Conservation (phyloP, 331 rosid genomes). For the Stylosanthes scabra region DNA sequence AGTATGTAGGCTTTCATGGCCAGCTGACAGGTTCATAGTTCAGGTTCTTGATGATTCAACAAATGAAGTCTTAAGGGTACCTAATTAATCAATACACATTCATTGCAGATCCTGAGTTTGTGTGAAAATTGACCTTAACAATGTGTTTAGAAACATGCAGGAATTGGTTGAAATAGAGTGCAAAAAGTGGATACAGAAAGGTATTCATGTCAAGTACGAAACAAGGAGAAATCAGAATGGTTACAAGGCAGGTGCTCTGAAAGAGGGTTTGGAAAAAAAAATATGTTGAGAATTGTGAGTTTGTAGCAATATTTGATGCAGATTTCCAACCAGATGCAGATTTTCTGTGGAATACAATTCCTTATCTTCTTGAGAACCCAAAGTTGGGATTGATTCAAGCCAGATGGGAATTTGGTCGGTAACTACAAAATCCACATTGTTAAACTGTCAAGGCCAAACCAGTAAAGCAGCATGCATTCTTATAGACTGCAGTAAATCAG, state of each 20-base stretch:
- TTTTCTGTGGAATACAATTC: slow-evolving; percentile 60
- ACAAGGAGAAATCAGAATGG: slow-evolving; percentile 60
- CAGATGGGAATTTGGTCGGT: slow-evolving; percentile 64
- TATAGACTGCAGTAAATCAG: slow-evolving; percentile 27
- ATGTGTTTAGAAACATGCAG: slow-evolving; percentile 43
- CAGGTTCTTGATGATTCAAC: slow-evolving; percentile 73
- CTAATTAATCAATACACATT: slow-evolving; percentile 23
- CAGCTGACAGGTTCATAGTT: slow-evolving; percentile 54
- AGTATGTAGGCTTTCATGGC: slow-evolving; percentile 62
- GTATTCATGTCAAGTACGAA: slow-evolving; percentile 59
- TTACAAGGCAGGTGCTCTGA: slow-evolving; percentile 66
- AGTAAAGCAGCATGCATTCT: slow-evolving; percentile 24
- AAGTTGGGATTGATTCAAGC: slow-evolving; percentile 67
- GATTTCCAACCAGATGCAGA: slow-evolving; percentile 67
- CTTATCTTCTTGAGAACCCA: slow-evolving; percentile 59
- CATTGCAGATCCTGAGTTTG: slow-evolving; percentile 8
- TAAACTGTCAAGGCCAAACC: slow-evolving; percentile 30
- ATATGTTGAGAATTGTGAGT: slow-evolving; percentile 55
- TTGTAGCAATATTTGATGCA: slow-evolving; percentile 63
- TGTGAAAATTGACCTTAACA: slow-evolving; percentile 20
- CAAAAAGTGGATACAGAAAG: slow-evolving; percentile 53
- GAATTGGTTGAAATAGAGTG: slow-evolving; percentile 59
- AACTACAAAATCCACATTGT: slow-evolving; percentile 20
- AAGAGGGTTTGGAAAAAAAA: slow-evolving; percentile 64
- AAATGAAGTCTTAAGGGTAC: slow-evolving; percentile 59